Evolutionary conservation across 208 protist species (phyloP), one percentile per base, ranked within the genome.

Genomic region (Angomonas deanei): DNA sequence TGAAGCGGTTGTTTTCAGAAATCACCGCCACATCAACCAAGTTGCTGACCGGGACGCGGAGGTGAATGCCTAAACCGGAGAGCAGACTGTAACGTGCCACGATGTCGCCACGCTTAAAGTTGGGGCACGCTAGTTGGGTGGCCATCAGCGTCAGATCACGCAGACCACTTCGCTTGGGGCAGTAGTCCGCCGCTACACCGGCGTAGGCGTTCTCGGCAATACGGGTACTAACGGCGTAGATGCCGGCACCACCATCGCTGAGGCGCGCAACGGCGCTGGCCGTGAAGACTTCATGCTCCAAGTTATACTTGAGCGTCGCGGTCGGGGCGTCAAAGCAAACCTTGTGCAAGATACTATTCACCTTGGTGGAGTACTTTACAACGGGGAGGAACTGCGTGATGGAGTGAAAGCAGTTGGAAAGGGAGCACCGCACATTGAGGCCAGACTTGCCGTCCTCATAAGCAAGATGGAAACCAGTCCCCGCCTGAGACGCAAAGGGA

Each of bases 141-240:
- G 75, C 23, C 4, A 73, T 42, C 4, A 82, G 28, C 1, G 76
- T 82, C 48, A 80, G 61, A 57, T 91, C 69, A 56, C 63, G 67
- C 26, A 93, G 27, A 15, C 87, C 87, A 46, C 79, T 89, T 52
- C 87, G 72, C 26, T 68, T 80, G 3, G 83, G 81, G 57, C 91
- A 82, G 61, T 93, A 93, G 21, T 54, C 17, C 15, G 70, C 48
- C 39, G 56, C 62, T 0, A 65, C 56, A 10, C 83, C 83, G 1
- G 76, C 62, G 32, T 73, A 79, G 31, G 74, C 54, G 10, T 59
- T 42, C 34, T 68, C 3, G 0, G 47, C 32, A 23, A 91, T 28
- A 8, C 70, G 66, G 27, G 83, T 87, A 1, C 83, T 78, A 2
- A 70, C 73, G 47, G 72, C 79, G n/a, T 72, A 39, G 17, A 66